Evolutionary conservation across 2,329 filamentous ascomycete species (phyloP).

Genomic region (Didymella keratinophila): DNA sequence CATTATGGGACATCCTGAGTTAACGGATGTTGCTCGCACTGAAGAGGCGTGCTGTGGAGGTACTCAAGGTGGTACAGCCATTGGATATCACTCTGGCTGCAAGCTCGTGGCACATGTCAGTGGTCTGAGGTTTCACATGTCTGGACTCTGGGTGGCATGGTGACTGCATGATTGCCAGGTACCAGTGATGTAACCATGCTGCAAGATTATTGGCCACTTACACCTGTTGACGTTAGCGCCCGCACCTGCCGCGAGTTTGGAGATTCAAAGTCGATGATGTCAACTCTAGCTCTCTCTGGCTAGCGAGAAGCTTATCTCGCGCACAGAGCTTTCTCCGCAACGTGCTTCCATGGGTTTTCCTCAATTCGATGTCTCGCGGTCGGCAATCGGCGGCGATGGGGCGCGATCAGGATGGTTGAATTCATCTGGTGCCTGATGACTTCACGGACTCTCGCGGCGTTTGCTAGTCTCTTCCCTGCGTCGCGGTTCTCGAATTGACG

Average conservation of each 20-base stretch:
- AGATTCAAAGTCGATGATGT: constrained; percentile 38
- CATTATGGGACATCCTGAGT: constrained; percentile 35
- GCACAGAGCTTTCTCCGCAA: constrained; percentile 26
- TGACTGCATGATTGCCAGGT: constrained; percentile 7
- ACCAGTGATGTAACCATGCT: constrained; percentile 14
- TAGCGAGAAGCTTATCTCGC: constrained; percentile 23
- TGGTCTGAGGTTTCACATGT: constrained; percentile 17
- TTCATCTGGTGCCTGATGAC: constrained; percentile 24
- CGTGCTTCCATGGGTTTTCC: constrained; percentile 11
- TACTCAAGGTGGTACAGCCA: neutral
- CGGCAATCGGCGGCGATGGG: constrained; percentile 13
- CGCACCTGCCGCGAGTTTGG: neutral
- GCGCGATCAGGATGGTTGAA: constrained; percentile 10
- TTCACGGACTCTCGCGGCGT: constrained; percentile 24
- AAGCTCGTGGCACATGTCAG: constrained; percentile 17
- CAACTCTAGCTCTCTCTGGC: constrained; percentile 6
- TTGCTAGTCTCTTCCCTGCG: constrained; percentile 32
- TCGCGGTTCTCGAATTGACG: constrained; percentile 29
- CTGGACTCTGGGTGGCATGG: constrained; percentile 13
- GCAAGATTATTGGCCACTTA: constrained; percentile 8
- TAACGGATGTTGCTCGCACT: constrained; percentile 25
- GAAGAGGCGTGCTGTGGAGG: constrained; percentile 1
- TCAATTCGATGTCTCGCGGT: constrained; percentile 7
- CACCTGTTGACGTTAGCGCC: constrained; percentile 7
- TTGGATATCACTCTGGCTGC: neutral